Evolutionary conservation across 352 stramenopile genomes (phyloP).

Genomic region (Phytophthora sojae): DNA sequence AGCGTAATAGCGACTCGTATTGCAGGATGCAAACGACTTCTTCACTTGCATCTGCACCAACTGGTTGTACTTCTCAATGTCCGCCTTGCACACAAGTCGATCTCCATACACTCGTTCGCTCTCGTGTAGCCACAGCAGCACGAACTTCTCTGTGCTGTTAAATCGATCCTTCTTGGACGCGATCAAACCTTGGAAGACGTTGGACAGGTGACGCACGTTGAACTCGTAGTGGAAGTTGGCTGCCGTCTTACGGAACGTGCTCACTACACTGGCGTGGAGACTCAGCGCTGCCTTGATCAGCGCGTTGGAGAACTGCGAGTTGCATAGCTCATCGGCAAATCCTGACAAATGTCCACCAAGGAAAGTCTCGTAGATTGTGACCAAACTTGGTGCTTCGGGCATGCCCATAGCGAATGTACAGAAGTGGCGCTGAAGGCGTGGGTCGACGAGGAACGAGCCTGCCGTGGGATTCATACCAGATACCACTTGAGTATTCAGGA

Average conservation of each 20-base stretch:
- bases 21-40: conserved; percentile 93
- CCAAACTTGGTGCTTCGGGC: conserved; percentile 92
- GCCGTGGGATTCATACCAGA: conserved; percentile 97
- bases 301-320: conserved; percentile 87
- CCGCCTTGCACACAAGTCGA: conserved; percentile 92
- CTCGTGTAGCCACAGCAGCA: conserved; percentile 96
- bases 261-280: conserved; percentile 91
- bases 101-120: conserved; percentile 97
- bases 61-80: conserved; percentile 95
- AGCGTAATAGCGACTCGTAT: conserved; percentile 93
- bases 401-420: conserved; percentile 96
- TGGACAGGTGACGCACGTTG: conserved; percentile 96
- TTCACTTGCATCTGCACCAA: conserved; percentile 94
- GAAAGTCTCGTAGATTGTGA: conserved; percentile 98
- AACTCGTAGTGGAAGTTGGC: conserved; percentile 99
- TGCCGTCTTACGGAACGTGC: conserved; percentile 95
- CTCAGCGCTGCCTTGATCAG: conserved; percentile 95
- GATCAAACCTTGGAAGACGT: conserved; percentile 97
- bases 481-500: conserved; percentile 95
- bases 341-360: conserved; percentile 92
- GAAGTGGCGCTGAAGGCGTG: conserved; percentile 95
- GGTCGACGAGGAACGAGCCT: conserved; percentile 95
- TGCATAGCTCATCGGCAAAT: conserved; percentile 91
- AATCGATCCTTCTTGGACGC: conserved; percentile 94
- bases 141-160: conserved; percentile 93